A percentile compares a stretch with the other conserved stretches of the same genome.
phyloP scores from a whole-genome alignment of 2,329 filamentous ascomycete genomes.

The Exophiala bonariae region DNA sequence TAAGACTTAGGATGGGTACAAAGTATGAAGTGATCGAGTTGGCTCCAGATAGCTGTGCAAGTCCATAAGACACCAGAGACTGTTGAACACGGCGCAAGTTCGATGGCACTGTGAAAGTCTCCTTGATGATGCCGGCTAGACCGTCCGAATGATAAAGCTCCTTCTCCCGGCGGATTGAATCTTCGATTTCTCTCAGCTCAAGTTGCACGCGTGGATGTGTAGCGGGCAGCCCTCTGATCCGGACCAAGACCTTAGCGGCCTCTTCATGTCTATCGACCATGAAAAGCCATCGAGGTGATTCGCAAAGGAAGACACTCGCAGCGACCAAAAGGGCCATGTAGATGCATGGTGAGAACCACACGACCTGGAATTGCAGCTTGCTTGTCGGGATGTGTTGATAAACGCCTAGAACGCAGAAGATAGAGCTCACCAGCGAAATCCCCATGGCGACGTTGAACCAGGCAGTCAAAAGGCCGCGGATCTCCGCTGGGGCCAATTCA shows the following conservation, averaged over 20 bases:
- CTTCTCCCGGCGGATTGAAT: conserved; percentile 25
- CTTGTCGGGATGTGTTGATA: conserved; percentile 32
- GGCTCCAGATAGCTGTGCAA: conserved; percentile 48
- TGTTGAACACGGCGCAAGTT: conserved; percentile 45
- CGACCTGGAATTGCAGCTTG: conserved; percentile 36
- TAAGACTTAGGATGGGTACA: conserved; percentile 42
- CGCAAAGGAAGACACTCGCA: conserved; percentile 34
- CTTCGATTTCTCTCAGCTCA: conserved; percentile 33
- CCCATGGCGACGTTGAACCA: conserved; percentile 43
- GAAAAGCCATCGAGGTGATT: conserved; percentile 39
- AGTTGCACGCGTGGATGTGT: conserved; percentile 31
- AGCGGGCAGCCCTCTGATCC: conserved; percentile 33
- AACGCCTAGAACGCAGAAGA: conserved; percentile 38
- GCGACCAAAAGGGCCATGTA: conserved; percentile 31
- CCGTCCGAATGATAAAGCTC: conserved; percentile 6
- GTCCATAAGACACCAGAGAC: conserved; percentile 37
- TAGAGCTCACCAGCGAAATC: conserved; percentile 33
- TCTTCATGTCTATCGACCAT: conserved; percentile 31
- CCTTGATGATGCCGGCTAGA: conserved; percentile 32
- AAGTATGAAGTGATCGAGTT: conserved; percentile 48
- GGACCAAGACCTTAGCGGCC: conserved; percentile 29
- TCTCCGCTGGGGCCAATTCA: conserved; percentile 42
- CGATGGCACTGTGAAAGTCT: conserved; percentile 38
- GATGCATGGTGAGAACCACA: conserved; percentile 34
- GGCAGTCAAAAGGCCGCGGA: conserved; percentile 38